Percentiles rank a stretch among this genome's conserved stretches.
These are phyloP conservation scores for Leptographium galeiforme DNA, from an alignment of 2,329 filamentous ascomycete genomes.

Conservation along the genomic window DNA sequence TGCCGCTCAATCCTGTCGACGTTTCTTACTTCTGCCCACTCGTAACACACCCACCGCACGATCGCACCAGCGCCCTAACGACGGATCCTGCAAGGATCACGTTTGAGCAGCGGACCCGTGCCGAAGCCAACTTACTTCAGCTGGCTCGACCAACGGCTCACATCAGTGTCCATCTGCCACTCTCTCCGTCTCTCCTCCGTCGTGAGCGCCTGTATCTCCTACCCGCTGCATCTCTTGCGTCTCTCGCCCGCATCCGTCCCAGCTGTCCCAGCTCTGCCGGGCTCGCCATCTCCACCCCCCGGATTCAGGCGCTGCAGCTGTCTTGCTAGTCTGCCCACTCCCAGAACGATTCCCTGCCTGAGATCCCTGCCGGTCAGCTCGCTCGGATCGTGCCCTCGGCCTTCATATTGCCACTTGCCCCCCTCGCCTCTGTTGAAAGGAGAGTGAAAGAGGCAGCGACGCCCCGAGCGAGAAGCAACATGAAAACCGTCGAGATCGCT, in stretches of 20 bases:
- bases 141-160: not conserved
- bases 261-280: not conserved
- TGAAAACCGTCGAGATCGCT: not conserved
- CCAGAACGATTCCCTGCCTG: not conserved
- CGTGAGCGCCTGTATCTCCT: too few species aligned
- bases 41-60: too few species aligned
- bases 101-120: not conserved
- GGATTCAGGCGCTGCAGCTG: not conserved
- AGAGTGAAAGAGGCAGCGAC: not conserved
- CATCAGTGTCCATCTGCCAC: not conserved
- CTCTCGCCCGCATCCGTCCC: not conserved
- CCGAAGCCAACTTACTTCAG: not conserved
- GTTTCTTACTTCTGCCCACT: too few species aligned
- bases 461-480: not conserved
- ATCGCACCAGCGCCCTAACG: too few species aligned
- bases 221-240: not conserved
- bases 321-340: not conserved
- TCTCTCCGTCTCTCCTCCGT: not conserved
- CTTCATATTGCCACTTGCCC: conserved; percentile 1
- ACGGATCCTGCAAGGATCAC: too few species aligned
- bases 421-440: not conserved
- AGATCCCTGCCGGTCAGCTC: not conserved
- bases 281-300: not conserved
- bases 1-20: not conserved
- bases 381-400: not conserved